Conservation (phyloP, 2,329 filamentous ascomycete genomes). For the Neofusicoccum laricinum region DNA sequence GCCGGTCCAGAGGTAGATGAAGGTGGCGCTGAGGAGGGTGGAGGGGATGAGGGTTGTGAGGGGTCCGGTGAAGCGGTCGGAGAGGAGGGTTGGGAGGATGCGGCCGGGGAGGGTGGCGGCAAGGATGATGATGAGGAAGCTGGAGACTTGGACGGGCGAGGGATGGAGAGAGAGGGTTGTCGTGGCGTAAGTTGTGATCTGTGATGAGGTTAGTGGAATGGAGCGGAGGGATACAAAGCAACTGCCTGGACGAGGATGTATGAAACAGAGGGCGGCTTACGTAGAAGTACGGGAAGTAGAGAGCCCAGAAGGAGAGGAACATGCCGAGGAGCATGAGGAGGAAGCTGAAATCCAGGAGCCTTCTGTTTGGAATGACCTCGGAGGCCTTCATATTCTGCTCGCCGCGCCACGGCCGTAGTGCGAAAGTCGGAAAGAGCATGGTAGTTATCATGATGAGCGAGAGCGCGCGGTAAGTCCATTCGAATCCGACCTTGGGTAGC, state of each 20-base stretch:
- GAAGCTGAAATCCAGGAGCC: constrained; percentile 23
- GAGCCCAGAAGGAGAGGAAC: constrained; percentile 3
- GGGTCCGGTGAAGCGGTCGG: not conserved
- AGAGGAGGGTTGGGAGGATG: not conserved
- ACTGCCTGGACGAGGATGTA: no score
- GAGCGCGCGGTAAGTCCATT: constrained; percentile 27
- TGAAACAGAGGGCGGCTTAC: not conserved
- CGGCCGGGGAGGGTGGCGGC: not conserved
- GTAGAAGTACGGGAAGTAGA: constrained; percentile 24
- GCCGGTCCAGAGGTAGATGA: not conserved
- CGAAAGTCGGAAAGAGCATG: constrained; percentile 18
- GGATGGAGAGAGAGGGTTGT: not conserved
- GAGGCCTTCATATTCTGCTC: constrained; percentile 4
- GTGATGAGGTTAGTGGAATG: not conserved
- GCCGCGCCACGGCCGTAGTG: constrained; percentile 22
- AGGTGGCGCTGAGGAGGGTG: not conserved
- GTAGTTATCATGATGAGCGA: constrained; percentile 20
- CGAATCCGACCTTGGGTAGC: constrained; percentile 29
- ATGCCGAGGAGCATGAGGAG: constrained; percentile 20
- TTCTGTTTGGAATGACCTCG: constrained; percentile 16
- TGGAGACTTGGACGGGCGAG: not conserved
- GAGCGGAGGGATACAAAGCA: no score
- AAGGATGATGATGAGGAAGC: not conserved
- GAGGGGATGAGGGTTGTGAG: not conserved
- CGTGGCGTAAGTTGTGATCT: not conserved